phyloP scores from a whole-genome alignment of 1,284 basidiomycete genomes.

The Austroboletus olivaceoglutinosus region DNA sequence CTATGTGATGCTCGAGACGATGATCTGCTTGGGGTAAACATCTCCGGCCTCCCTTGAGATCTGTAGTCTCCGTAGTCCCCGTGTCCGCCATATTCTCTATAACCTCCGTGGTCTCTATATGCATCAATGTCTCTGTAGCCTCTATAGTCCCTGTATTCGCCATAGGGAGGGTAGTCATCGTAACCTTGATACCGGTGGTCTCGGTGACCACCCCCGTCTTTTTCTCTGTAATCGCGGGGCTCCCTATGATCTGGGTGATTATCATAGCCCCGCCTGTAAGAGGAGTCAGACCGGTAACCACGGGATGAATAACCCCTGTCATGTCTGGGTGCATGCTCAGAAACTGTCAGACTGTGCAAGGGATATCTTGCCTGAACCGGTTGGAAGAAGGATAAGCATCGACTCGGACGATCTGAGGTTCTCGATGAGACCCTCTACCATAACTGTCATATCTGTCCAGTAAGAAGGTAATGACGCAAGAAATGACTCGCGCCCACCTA shows the following conservation, averaged over 20 bases:
- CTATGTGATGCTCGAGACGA: constrained; percentile 33
- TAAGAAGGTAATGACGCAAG: constrained; percentile 4
- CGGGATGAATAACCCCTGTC: constrained; percentile 29
- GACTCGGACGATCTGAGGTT: constrained; percentile 29
- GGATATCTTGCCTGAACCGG: constrained; percentile 19
- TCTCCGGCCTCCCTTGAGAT: constrained; percentile 17
- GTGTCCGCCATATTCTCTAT: constrained; percentile 17
- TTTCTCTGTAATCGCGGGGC: constrained; percentile 22
- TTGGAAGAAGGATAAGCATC: constrained; percentile 23
- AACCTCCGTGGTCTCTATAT: constrained; percentile 8
- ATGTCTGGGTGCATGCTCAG: constrained; percentile 16
- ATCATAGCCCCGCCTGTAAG: constrained; percentile 24
- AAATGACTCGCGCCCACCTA: constrained; percentile 32
- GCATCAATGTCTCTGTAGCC: constrained; percentile 16
- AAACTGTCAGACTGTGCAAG: constrained; percentile 1
- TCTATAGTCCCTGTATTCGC: constrained; percentile 21
- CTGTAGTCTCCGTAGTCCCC: constrained; percentile 25
- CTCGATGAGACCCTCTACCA: constrained; percentile 24
- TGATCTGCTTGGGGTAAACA: constrained; percentile 20
- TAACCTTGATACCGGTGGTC: constrained; percentile 25
- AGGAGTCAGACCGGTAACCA: constrained; percentile 23
- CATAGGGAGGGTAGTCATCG: constrained; percentile 15
- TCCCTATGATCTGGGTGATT: constrained; percentile 22
- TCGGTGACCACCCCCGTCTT: constrained; percentile 18
- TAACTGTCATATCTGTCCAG: constrained; percentile 28